Evolutionary conservation across 73 alveolate genomes (phyloP).

Genomic region (Effrenium voratum): DNA sequence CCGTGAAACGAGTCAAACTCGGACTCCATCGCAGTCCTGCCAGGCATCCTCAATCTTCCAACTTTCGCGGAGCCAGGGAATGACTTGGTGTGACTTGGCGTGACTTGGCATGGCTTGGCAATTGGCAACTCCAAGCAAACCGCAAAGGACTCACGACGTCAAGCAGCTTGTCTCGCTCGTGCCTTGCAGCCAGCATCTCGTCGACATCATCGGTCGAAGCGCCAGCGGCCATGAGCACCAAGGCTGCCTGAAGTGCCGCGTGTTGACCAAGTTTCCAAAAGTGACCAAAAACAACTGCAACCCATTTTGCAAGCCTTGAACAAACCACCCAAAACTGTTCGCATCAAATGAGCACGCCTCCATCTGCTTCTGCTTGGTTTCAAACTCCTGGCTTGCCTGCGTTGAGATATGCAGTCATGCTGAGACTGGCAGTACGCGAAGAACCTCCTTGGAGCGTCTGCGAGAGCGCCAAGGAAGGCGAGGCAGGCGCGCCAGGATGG

Average conservation of each 20-base stretch:
- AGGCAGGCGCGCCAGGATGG: constrained; percentile 66
- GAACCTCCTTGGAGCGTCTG: constrained; percentile 41
- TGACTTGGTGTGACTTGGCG: neutral
- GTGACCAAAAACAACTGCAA: neutral
- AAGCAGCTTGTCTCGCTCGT: too few relatives aligned
- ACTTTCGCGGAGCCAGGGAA: neutral
- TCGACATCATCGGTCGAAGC: constrained; percentile 86
- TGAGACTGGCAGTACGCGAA: neutral
- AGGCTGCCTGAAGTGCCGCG: constrained; percentile 15
- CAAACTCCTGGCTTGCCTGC: constrained; percentile 62
- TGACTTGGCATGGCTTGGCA: neutral
- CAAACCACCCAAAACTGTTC: neutral
- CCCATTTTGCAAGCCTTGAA: neutral
- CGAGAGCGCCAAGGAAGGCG: constrained; percentile 88
- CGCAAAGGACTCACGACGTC: neutral
- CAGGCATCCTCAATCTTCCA: neutral
- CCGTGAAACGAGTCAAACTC: constrained; percentile 69
- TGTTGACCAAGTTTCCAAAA: neutral
- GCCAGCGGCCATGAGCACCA: constrained; percentile 74
- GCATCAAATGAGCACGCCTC: too few relatives aligned
- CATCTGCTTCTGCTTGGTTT: constrained; percentile 82
- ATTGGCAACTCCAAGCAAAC: neutral
- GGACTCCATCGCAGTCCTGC: constrained; percentile 79
- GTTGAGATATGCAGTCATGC: too few relatives aligned
- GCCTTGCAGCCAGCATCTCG: constrained; percentile 85